phyloP scores from a whole-genome alignment of 2,329 filamentous ascomycete genomes.

The Seiridium cupressi region DNA sequence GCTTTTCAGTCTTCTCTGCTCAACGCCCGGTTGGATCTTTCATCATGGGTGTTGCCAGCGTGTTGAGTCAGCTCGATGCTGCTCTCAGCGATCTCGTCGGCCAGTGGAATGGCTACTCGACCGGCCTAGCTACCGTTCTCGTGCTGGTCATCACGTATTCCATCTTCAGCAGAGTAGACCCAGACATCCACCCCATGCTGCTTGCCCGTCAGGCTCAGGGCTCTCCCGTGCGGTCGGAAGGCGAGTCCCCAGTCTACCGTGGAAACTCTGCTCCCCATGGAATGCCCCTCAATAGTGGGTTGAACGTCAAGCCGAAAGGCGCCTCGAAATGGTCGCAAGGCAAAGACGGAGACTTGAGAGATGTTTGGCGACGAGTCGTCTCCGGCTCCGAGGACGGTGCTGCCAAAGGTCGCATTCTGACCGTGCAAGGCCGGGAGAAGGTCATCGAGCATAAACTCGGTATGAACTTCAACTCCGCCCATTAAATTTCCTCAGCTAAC shows the following conservation, averaged over 20 bases:
- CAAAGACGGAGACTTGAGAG: slow-evolving; percentile 83
- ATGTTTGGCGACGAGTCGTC: slow-evolving; percentile 79
- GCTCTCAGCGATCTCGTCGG: slow-evolving; percentile 66
- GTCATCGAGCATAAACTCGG: slow-evolving; percentile 67
- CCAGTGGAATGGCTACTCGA: slow-evolving; percentile 83
- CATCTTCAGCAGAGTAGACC: slow-evolving; percentile 70
- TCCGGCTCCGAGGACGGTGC: slow-evolving; percentile 65
- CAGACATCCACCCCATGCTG: slow-evolving; percentile 89
- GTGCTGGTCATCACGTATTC: slow-evolving; percentile 68
- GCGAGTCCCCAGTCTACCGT: slow-evolving; percentile 83
- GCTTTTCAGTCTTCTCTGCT: slow-evolving; percentile 6
- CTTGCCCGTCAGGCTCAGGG: slow-evolving; percentile 80
- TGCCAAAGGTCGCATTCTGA: slow-evolving; percentile 71
- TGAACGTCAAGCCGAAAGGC: slow-evolving; percentile 79
- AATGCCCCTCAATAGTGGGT: slow-evolving; percentile 72
- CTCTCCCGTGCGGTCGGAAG: slow-evolving; percentile 75
- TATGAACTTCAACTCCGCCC: background rate
- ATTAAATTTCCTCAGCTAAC: slow-evolving; percentile 16
- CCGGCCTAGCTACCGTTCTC: slow-evolving; percentile 65
- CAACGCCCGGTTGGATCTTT: background rate
- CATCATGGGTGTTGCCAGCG: slow-evolving; percentile 42
- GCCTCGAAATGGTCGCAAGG: slow-evolving; percentile 81
- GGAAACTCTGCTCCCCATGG: slow-evolving; percentile 84
- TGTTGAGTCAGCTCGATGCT: slow-evolving; percentile 69
- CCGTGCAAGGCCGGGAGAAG: slow-evolving; percentile 73